A percentile compares a stretch with the other conserved stretches of the same genome.
These are phyloP conservation scores for Dillenia turbinata DNA, from an alignment of 164 flowering plant species.

Conservation along the genomic window DNA sequence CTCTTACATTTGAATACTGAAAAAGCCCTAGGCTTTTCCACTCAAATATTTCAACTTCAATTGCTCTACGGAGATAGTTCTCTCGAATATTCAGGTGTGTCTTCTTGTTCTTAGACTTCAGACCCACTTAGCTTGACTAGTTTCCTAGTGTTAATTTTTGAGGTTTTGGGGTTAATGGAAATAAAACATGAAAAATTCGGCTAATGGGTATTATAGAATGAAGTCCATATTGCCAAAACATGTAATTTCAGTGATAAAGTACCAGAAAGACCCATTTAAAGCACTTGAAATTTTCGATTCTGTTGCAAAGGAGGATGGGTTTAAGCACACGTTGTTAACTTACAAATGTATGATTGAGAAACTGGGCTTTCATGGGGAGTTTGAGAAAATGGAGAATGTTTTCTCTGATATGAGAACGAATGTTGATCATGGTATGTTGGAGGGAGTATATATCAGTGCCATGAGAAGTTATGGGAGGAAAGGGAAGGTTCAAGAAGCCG, in stretches of 20 bases:
- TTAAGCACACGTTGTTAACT: constrained; percentile 65
- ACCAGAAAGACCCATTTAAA: constrained; percentile 65
- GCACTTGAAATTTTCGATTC: constrained; percentile 77
- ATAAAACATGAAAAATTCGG: too few relatives aligned
- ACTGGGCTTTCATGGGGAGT: constrained; percentile 65
- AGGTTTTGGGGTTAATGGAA: too few relatives aligned
- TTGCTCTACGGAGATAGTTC: too few relatives aligned
- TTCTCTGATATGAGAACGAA: constrained; percentile 58
- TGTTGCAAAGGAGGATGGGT: constrained; percentile 65
- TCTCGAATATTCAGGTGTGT: too few relatives aligned
- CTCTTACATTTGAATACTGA: too few relatives aligned
- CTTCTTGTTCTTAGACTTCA: too few relatives aligned
- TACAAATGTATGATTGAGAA: constrained; percentile 76
- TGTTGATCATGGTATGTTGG: constrained; percentile 48
- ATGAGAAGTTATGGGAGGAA: constrained; percentile 70
- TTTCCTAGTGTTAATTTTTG: too few relatives aligned
- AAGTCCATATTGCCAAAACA: constrained; percentile 52
- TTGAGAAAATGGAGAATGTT: constrained; percentile 66
- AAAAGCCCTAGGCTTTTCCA: too few relatives aligned
- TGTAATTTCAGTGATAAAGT: constrained; percentile 66
- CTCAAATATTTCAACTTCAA: too few relatives aligned
- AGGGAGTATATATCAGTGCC: constrained; percentile 68
- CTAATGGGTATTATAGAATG: constrained; percentile 7
- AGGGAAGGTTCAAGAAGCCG: constrained; percentile 77
- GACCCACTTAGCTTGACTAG: too few relatives aligned